phyloP scores from a whole-genome alignment of 2,329 filamentous ascomycete species.

The Lecanosticta acicola region DNA sequence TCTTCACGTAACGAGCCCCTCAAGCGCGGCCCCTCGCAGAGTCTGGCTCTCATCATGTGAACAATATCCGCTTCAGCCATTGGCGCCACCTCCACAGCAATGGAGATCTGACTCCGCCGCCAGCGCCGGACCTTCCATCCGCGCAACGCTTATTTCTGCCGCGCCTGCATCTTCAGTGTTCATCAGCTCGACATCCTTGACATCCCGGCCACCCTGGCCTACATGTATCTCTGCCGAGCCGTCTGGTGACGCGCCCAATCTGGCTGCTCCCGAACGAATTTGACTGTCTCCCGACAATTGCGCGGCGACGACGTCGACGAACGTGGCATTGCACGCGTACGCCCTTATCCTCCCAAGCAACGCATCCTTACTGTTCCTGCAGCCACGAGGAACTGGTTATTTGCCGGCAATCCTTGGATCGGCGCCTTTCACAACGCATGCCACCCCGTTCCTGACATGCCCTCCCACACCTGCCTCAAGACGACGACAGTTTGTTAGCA shows the following conservation, averaged over 20 bases:
- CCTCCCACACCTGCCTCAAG: not conserved
- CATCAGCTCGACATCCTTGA: not conserved
- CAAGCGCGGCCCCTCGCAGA: not conserved
- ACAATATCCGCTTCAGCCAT: not conserved
- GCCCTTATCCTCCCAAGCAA: not conserved
- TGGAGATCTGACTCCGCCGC: not conserved
- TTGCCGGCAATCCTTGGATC: not conserved
- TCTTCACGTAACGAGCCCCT: not conserved
- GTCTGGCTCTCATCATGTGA: not conserved
- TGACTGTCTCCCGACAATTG: not conserved
- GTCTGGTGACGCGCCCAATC: too few relatives aligned
- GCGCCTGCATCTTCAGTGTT: not conserved
- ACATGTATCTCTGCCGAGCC: not conserved
- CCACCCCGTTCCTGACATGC: not conserved
- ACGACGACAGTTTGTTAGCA: too few relatives aligned
- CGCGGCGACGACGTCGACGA: not conserved
- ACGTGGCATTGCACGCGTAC: not conserved
- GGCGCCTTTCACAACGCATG: not conserved
- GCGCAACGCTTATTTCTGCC: not conserved
- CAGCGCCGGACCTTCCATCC: not conserved
- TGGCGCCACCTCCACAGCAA: not conserved
- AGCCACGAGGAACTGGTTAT: not conserved
- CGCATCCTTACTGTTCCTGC: not conserved
- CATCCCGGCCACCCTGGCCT: not conserved
- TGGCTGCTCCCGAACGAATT: not conserved